A percentile compares a stretch with the other conserved stretches of the same genome.
Evolutionary conservation across 176 grass and related monocot species (phyloP).

Genomic region (Puya raimondii): DNA sequence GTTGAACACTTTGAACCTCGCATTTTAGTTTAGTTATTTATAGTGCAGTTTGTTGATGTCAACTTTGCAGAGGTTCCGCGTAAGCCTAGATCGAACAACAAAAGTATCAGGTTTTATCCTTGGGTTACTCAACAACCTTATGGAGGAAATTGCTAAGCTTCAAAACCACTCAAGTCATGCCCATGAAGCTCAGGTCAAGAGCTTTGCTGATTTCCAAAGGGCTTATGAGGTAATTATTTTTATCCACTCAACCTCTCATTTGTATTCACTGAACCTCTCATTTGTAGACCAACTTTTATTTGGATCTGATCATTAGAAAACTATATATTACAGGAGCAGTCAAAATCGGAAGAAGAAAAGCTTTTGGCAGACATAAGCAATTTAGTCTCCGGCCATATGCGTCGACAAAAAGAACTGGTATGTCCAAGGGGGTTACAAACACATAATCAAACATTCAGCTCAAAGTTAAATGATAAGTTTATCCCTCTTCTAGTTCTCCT

Average conservation of each 20-base stretch:
- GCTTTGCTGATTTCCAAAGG: slow-evolving; percentile 73
- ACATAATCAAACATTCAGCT: not conserved
- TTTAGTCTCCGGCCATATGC: slow-evolving; percentile 73
- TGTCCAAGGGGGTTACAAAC: not conserved
- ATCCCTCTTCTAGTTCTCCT: too few species aligned
- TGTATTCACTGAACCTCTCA: not conserved
- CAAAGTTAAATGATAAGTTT: too few species aligned
- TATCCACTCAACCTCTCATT: not conserved
- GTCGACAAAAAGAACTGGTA: slow-evolving; percentile 82
- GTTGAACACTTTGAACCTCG: not conserved
- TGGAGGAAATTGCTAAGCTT: slow-evolving; percentile 46
- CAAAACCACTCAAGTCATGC: slow-evolving; percentile 44
- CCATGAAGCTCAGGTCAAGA: slow-evolving; percentile 66
- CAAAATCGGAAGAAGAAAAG: slow-evolving; percentile 71
- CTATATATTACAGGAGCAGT: slow-evolving; percentile 56
- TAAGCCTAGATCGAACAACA: slow-evolving; percentile 55
- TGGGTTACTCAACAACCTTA: slow-evolving; percentile 51
- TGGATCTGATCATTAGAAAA: slow-evolving; percentile 8
- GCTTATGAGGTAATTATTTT: slow-evolving; percentile 59
- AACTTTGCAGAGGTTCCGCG: slow-evolving; percentile 47
- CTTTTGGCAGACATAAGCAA: slow-evolving; percentile 66
- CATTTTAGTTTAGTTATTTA: not conserved
- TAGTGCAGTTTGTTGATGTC: slow-evolving; percentile 16
- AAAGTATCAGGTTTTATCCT: slow-evolving; percentile 58
- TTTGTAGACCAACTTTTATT: not conserved